phyloP scores from a whole-genome alignment of 148 eudicot genomes.

The Vaccinium macrocarpon region DNA sequence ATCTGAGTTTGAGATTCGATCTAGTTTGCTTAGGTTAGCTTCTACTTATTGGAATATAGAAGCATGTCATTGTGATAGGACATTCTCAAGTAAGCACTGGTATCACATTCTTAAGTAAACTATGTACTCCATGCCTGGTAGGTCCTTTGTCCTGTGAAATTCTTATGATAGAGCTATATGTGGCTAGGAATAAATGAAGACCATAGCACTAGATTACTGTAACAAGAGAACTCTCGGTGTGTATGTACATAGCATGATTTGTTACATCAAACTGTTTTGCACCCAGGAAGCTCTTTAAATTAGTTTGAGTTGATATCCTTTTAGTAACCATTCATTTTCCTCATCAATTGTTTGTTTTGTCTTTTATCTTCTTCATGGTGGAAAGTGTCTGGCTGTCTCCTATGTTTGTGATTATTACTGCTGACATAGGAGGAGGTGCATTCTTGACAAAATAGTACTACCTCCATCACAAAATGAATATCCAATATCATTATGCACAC shows the following conservation, averaged over 20 bases:
- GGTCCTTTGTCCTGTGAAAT: background rate
- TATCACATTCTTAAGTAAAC: background rate
- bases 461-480: too few species aligned
- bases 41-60: background rate
- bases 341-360: background rate
- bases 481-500: too few species aligned
- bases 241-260: background rate
- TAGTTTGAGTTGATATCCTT: background rate
- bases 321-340: background rate
- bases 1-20: background rate
- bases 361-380: background rate
- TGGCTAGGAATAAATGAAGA: background rate
- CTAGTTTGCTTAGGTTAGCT: too few species aligned
- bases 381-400: background rate
- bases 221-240: background rate
- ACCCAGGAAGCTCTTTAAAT: background rate
- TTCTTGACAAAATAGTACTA: background rate
- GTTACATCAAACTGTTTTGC: background rate
- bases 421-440: background rate
- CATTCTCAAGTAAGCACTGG: background rate
- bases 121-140: background rate
- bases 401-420: background rate
- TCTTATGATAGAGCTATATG: background rate
- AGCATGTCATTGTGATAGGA: background rate
- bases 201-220: background rate